phyloP scores from a whole-genome alignment of 1,139 yeast species.

The Wickerhamiella infanticola region DNA sequence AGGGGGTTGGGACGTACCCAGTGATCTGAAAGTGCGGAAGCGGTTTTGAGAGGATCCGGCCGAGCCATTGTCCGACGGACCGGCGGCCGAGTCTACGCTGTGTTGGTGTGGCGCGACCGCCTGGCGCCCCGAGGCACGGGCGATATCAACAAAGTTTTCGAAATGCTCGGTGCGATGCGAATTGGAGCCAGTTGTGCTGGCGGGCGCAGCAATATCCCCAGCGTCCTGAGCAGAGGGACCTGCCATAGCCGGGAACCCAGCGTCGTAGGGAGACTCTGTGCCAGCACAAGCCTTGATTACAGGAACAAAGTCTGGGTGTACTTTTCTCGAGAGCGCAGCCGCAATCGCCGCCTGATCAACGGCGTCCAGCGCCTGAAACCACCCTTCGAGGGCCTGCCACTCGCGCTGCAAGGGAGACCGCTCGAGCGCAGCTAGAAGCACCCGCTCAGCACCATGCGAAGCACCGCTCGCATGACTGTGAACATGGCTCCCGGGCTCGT shows the following conservation, averaged over 20 bases:
- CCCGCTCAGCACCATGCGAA: neutral
- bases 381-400: slow-evolving; percentile 11
- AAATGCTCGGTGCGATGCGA: neutral
- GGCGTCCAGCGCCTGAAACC: slow-evolving; percentile 14
- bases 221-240: neutral
- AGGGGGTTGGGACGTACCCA: neutral
- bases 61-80: neutral
- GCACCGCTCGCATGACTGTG: neutral
- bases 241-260: neutral
- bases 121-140: neutral
- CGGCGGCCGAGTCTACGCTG: neutral
- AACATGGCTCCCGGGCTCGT: slow-evolving; percentile 1
- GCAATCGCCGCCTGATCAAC: slow-evolving; percentile 13
- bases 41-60: slow-evolving; percentile 1
- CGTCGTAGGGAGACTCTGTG: neutral
- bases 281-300: neutral
- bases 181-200: neutral
- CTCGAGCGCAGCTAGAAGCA: neutral
- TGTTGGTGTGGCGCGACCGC: neutral
- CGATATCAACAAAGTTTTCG: neutral
- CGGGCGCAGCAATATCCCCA: neutral
- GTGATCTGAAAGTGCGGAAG: slow-evolving; percentile 1
- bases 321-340: slow-evolving; percentile 6
- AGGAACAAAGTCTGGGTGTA: neutral
- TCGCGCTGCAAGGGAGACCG: slow-evolving; percentile 9